Evolutionary conservation across 495 filamentous ascomycete species (phyloP), one percentile per base, ranked within the genome.

Genomic region (Pseudoneurospora amorphoporcata): DNA sequence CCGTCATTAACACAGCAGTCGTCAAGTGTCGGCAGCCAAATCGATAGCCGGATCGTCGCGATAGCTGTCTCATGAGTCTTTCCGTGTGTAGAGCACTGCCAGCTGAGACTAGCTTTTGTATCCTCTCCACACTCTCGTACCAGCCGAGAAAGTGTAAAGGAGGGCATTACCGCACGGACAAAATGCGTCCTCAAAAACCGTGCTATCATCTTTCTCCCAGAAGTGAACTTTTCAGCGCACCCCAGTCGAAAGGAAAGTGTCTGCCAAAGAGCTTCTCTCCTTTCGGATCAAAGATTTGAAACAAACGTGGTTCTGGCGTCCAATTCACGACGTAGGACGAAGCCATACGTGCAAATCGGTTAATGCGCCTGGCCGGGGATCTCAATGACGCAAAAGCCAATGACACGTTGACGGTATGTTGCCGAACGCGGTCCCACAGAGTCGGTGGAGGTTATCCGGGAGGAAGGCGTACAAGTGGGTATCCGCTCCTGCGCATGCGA

Each of bases 31-130:
- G 80, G 78, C 81, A 79, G 73, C 72, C 76, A 74, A 72, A 72
- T 75, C 78, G 75, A 71, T 76, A 77, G 76, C 79, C 79, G 77
- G 77, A 78, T 77, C 72, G 74, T 75, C 79, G 75, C 77, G 71
- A 77, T 73, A 65, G 14, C 6, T 29, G 29, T 65, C 53, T 29
- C 53, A 65, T 74, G 81, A 87, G 86, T 90, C 88, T 85, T 79
- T 86, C 83, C 82, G 87, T 92, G 82, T 88, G 91, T 73, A 79
- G 86, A 87, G 90, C 91, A 91, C 87, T 88, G 86, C 89, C 90
- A 88, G 91, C 90, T 79, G 81, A 87, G 92, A 94, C 88, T 88
- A 84, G 91, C 91, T 92, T 95, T 94, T 94, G 91, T 86, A 92
- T 94, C 91, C 91, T 90, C 90, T 88, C 88, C 87, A 71, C 53